Conservation (phyloP, 2,329 filamentous ascomycete species). For the Cladosporium sphaerospermum region DNA sequence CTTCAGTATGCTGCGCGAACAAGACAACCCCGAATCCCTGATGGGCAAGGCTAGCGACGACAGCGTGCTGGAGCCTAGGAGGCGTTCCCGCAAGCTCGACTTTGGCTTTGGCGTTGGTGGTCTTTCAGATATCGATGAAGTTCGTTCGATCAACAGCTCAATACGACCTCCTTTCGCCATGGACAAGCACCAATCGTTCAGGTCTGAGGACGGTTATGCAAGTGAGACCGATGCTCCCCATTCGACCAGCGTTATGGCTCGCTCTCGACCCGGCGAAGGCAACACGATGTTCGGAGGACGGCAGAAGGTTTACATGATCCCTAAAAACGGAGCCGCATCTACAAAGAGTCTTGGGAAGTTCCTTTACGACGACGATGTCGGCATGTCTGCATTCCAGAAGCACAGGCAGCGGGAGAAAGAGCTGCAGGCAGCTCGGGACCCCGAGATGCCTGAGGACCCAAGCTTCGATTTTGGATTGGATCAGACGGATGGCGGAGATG, state of each 20-base stretch:
- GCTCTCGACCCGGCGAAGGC: constrained; percentile 75
- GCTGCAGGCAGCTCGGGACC: constrained; percentile 35
- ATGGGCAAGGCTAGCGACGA: constrained; percentile 93
- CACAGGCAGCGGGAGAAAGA: constrained; percentile 55
- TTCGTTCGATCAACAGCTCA: constrained; percentile 67
- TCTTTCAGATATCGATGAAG: constrained; percentile 82
- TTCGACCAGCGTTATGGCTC: constrained; percentile 70
- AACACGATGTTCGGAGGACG: constrained; percentile 92
- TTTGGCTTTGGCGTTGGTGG: constrained; percentile 53
- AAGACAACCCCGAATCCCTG: constrained; percentile 83
- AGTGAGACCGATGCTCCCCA: constrained; percentile 60
- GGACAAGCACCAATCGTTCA: constrained; percentile 59
- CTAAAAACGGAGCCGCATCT: constrained; percentile 40
- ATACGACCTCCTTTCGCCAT: constrained; percentile 55
- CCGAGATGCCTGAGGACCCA: constrained; percentile 21
- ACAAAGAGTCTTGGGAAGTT: constrained; percentile 56
- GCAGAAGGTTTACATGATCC: constrained; percentile 90
- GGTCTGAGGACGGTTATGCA: constrained; percentile 52
- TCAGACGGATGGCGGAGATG: constrained; percentile 30
- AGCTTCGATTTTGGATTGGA: constrained; percentile 29
- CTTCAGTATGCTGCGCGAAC: constrained; percentile 94
- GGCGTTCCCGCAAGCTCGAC: constrained; percentile 70
- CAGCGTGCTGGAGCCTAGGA: constrained; percentile 78
- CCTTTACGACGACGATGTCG: constrained; percentile 82
- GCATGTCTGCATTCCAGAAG: constrained; percentile 75